These are phyloP conservation scores for Datura wrightii DNA, from an alignment of 257 asterid genomes.

Conservation along the genomic window DNA sequence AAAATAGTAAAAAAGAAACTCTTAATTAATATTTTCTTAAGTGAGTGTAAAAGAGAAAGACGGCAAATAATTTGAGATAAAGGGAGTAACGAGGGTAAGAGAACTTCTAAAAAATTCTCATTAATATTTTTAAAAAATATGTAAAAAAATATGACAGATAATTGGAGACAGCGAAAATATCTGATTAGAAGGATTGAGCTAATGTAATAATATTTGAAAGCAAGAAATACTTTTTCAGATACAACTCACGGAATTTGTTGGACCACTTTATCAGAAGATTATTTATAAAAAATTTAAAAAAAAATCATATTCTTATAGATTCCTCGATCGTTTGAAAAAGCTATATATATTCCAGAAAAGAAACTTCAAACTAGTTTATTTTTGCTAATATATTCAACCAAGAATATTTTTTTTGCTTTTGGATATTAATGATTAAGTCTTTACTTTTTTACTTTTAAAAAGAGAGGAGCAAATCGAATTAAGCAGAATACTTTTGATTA, in stretches of 20 bases:
- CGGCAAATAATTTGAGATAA: too few species aligned
- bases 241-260: constrained; percentile 18
- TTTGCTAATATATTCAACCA: constrained; percentile 1
- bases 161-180: too few species aligned
- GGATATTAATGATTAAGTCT: constrained; percentile 13
- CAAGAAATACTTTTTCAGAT: neutral
- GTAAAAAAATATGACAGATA: too few species aligned
- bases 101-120: too few species aligned
- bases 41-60: too few species aligned
- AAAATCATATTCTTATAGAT: neutral
- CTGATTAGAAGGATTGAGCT: neutral
- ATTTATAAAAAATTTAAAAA: neutral
- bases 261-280: constrained; percentile 21
- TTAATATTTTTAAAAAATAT: too few species aligned
- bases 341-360: neutral
- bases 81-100: too few species aligned
- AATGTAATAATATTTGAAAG: neutral
- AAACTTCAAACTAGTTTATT: neutral
- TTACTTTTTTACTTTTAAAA: constrained; percentile 22
- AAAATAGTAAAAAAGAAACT: too few species aligned
- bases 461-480: constrained; percentile 29
- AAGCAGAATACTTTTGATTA: neutral
- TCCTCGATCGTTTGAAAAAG: constrained; percentile 29
- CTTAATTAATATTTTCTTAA: too few species aligned
- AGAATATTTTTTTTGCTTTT: constrained; percentile 15